Conservation (phyloP, 129 eudicot genomes). For the Tagetes patula region DNA sequence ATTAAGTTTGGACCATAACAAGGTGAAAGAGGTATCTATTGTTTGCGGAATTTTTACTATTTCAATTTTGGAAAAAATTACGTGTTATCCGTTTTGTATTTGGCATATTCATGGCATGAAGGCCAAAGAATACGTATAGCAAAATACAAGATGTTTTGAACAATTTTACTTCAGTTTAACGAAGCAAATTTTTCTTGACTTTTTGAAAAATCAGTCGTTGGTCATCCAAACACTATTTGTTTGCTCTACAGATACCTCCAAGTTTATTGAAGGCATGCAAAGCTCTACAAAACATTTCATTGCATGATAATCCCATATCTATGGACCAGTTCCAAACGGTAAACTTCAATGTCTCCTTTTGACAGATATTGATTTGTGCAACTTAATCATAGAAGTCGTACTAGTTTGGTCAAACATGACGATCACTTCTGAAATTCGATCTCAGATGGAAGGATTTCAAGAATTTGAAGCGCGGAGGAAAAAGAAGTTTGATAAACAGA, state of each 20-base stretch:
- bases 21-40: conserved; percentile 63
- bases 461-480: conserved; percentile 89
- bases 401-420: conserved; percentile 3
- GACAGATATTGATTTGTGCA: neutral
- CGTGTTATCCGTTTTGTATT: neutral
- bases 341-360: conserved; percentile 14
- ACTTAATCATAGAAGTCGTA: conserved; percentile 4
- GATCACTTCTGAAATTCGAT: neutral
- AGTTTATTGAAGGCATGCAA: conserved; percentile 74
- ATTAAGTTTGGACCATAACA: conserved; percentile 70
- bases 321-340: conserved; percentile 92
- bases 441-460: conserved; percentile 95
- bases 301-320: conserved; percentile 86
- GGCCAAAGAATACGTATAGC: neutral
- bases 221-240: neutral
- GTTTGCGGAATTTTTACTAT: conserved; percentile 12
- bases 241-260: conserved; percentile 64
- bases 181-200: neutral
- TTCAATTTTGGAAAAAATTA: neutral
- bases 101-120: neutral
- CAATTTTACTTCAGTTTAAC: neutral
- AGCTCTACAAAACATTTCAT: conserved; percentile 74
- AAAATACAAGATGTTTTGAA: neutral
- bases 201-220: neutral
- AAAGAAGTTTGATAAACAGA: conserved; percentile 90